A percentile compares a stretch with the other conserved stretches of the same genome.
phyloP scores from a whole-genome alignment of 192 early-diverging fungal genomes.

The Spizellomyces punctatus region DNA sequence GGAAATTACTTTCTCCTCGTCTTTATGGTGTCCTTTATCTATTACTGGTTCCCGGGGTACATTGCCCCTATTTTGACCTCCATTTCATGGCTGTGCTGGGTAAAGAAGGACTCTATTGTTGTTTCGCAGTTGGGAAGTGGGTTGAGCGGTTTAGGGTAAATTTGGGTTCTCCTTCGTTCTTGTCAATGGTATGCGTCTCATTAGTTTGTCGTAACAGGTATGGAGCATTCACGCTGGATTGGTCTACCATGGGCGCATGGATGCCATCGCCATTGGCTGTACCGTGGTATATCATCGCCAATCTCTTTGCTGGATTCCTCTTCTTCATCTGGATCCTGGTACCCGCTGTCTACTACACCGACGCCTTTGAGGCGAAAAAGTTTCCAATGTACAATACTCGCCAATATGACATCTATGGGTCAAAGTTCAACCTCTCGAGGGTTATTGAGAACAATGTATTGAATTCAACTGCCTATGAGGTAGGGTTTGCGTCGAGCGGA shows the following conservation, averaged over 20 bases:
- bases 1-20: background rate
- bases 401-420: background rate
- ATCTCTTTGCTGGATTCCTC: constrained; percentile 22
- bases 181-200: background rate
- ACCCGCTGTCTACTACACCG: constrained; percentile 12
- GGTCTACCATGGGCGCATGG: constrained; percentile 5
- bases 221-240: background rate
- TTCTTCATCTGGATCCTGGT: constrained; percentile 29
- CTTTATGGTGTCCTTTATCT: background rate
- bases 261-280: constrained; percentile 1
- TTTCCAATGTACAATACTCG: background rate
- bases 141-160: background rate
- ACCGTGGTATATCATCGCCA: constrained; percentile 3
- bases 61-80: constrained; percentile 5
- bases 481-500: too few relatives aligned
- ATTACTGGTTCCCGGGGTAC: constrained; percentile 1
- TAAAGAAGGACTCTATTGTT: background rate
- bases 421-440: background rate
- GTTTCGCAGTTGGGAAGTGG: background rate
- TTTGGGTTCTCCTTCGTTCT: background rate
- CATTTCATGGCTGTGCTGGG: background rate
- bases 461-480: background rate
- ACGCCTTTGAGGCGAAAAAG: background rate
- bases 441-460: background rate
- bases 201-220: background rate